Evolutionary conservation across 1,284 basidiomycete genomes (phyloP), one percentile per base, ranked within the genome.

Genomic region (Puccinia triticina): DNA sequence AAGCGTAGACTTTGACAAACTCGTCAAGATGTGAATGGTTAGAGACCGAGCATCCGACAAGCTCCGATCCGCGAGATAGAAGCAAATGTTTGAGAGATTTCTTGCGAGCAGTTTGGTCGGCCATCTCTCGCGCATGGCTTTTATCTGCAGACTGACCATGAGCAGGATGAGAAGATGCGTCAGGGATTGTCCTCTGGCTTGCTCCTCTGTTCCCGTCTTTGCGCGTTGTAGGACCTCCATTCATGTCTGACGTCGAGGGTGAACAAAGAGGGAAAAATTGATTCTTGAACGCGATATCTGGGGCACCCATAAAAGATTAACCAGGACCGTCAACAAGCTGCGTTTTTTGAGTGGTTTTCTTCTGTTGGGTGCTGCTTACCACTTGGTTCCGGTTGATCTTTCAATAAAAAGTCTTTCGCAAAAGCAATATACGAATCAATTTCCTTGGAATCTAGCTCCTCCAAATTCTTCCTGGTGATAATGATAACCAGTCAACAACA

Each of bases 301-400:
- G 14, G 5, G 34, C 3, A 34, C 32, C 8, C 10, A 34, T 18
- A 37, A 59, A 59, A 16, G 8, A 10, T 64, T 32, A 64, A 37
- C 61, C 29, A 26, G 23, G 3, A 34, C 10, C 37, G 32, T 61
- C 5, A 53, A 7, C 16, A 53, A 53, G 50, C 14, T 5, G 7
- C 16, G 16, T 2, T 21, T 57, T 2, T 57, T 21, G 12, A 37
- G 11, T 7, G 14, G 12, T 21, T 64, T 64, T 64, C 61, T 12
- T 64, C 21, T 57, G 55, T 57, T 14, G 26, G n/a, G 12, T 46
- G 26, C 29, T 12, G 18, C 73, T 61, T 29, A 76, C 74, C 74
- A 57, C 7, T 76, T 16, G 74, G 53, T 76, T 57, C 50, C 43
- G 74, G 74, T 46, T 76, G 50, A 64, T 76, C 55, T 11, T 76